phyloP scores from a whole-genome alignment of 2,329 filamentous ascomycete species.

The Ophiostoma ips region DNA sequence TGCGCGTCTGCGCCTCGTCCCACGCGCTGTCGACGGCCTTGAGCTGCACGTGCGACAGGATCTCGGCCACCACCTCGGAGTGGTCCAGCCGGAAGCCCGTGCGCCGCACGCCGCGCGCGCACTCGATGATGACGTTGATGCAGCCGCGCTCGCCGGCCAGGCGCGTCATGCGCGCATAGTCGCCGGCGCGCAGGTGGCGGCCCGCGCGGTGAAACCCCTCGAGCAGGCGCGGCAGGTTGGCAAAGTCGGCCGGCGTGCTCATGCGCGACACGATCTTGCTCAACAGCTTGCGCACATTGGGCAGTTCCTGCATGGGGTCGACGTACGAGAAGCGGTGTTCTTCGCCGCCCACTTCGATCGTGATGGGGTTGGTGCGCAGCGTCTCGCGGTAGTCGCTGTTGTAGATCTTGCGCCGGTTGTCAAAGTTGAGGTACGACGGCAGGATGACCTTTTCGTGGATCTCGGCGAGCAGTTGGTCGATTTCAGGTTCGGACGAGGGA shows the following conservation, averaged over 20 bases:
- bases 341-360: conserved; percentile 44
- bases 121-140: conserved; percentile 35
- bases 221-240: conserved; percentile 37
- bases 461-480: conserved; percentile 36
- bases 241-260: conserved; percentile 34
- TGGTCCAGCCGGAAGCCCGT: conserved; percentile 31
- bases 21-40: conserved; percentile 27
- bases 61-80: conserved; percentile 20
- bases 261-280: conserved; percentile 29
- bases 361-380: conserved; percentile 41
- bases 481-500: conserved; percentile 35
- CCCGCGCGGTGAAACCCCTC: conserved; percentile 32
- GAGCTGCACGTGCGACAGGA: conserved; percentile 26
- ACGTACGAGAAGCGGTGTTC: conserved; percentile 36
- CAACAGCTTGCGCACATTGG: conserved; percentile 27
- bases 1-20: conserved; percentile 21
- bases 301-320: conserved; percentile 28
- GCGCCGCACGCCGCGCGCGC: conserved; percentile 29
- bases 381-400: conserved; percentile 29
- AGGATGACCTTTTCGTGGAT: conserved; percentile 48
- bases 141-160: conserved; percentile 26
- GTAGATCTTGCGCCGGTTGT: conserved; percentile 41
- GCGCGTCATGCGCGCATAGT: conserved; percentile 28
- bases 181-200: conserved; percentile 19
- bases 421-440: conserved; percentile 40